phyloP scores from a whole-genome alignment of 2,329 filamentous ascomycete genomes.

The Rutstroemia sydowiana region DNA sequence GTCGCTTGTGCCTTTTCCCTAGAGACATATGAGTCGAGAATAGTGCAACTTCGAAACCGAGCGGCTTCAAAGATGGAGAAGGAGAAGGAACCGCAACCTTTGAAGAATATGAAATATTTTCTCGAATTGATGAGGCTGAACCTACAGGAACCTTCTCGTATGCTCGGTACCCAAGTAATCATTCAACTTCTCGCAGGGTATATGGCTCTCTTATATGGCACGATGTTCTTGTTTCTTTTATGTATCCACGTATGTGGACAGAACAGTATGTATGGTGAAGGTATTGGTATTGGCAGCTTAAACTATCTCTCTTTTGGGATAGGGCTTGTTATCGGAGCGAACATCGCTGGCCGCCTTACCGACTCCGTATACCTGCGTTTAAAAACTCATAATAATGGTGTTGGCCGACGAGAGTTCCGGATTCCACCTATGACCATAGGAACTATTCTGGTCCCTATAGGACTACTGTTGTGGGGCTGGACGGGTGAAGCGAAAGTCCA shows the following conservation, averaged over 20 bases:
- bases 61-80: too few species aligned
- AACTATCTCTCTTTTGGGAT: not conserved
- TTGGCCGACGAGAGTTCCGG: too few species aligned
- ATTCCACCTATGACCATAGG: too few species aligned
- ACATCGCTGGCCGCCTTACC: too few species aligned
- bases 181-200: not conserved
- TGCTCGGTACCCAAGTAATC: not conserved
- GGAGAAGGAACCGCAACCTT: too few species aligned
- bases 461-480: too few species aligned
- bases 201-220: not conserved
- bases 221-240: not conserved
- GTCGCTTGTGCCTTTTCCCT: too few species aligned
- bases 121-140: not conserved
- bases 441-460: too few species aligned
- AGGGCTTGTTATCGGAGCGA: not conserved
- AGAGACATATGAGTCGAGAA: slow-evolving; percentile 7
- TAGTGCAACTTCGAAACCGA: slow-evolving; percentile 25
- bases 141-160: not conserved
- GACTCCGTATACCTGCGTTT: too few species aligned
- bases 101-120: not conserved
- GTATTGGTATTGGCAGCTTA: not conserved
- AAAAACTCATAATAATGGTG: too few species aligned
- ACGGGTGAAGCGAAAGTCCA: too few species aligned
- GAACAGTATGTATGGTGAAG: not conserved
- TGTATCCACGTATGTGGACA: not conserved